A percentile compares a stretch with the other conserved stretches of the same genome.
Conservation (phyloP, 768 basidiomycete genomes). For the Mycena vulgaris region DNA sequence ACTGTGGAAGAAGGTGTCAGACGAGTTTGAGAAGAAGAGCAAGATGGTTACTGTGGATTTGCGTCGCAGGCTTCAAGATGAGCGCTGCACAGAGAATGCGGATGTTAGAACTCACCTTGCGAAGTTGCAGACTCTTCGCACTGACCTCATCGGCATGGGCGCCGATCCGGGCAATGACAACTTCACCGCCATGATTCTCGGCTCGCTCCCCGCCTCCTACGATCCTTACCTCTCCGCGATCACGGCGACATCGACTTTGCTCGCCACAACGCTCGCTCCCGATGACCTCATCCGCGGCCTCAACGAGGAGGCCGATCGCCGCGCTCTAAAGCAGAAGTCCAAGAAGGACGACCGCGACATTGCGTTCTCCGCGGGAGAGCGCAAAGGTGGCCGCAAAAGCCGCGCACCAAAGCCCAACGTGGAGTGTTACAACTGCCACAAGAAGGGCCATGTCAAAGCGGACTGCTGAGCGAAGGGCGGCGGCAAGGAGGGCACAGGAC, state of each 20-base stretch:
- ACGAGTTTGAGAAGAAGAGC: conserved; percentile 36
- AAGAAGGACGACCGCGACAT: conserved; percentile 27
- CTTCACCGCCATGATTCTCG: conserved; percentile 42
- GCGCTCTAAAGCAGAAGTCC: conserved; percentile 19
- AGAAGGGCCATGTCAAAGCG: conserved; percentile 39
- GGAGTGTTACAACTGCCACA: conserved; percentile 42
- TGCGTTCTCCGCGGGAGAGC: conserved; percentile 25
- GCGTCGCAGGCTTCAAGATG: conserved; percentile 27
- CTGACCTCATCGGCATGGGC: conserved; percentile 34
- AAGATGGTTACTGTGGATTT: conserved; percentile 43
- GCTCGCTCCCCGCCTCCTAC: conserved; percentile 44
- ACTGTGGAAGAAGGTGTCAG: conserved; percentile 9
- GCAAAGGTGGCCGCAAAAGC: not conserved
- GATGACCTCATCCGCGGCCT: conserved; percentile 38
- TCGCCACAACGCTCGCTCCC: conserved; percentile 25
- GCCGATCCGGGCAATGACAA: too few relatives aligned
- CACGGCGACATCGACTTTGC: conserved; percentile 35
- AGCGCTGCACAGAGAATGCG: conserved; percentile 39
- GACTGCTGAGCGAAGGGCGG: conserved; percentile 33
- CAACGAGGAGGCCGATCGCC: conserved; percentile 36
- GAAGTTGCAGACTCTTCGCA: conserved; percentile 32
- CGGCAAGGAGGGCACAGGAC: conserved; percentile 41
- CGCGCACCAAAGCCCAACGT: conserved; percentile 5
- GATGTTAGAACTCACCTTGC: conserved; percentile 44
- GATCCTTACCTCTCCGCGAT: conserved; percentile 40